These are phyloP conservation scores for Trichocladium antarcticum DNA, from an alignment of 495 filamentous ascomycete species.

Conservation along the genomic window DNA sequence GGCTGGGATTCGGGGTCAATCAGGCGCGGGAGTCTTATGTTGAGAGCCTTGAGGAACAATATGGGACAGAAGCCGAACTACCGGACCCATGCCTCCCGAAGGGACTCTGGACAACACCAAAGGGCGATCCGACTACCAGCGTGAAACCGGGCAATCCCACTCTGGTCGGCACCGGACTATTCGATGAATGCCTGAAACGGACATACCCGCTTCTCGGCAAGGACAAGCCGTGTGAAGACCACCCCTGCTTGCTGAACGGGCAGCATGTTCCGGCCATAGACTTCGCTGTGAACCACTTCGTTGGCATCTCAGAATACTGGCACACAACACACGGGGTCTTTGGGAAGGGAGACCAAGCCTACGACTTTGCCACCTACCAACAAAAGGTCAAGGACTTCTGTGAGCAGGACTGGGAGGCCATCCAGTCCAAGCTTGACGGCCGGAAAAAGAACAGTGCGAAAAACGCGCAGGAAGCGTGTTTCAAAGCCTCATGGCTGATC, in stretches of 20 bases:
- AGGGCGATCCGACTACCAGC: conserved; percentile 40
- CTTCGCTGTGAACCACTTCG: conserved; percentile 95
- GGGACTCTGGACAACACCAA: conserved; percentile 57
- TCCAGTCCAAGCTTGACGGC: conserved; percentile 50
- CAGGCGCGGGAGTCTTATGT: conserved; percentile 79
- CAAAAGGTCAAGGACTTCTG: conserved; percentile 76
- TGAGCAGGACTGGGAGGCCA: conserved; percentile 65
- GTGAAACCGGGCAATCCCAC: conserved; percentile 23
- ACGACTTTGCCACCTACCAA: conserved; percentile 89
- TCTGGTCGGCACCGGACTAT: conserved; percentile 72
- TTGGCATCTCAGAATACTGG: conserved; percentile 98
- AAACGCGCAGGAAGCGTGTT: conserved; percentile 77
- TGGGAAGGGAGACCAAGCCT: conserved; percentile 68
- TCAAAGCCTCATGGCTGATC: conserved; percentile 96
- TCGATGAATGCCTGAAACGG: conserved; percentile 70
- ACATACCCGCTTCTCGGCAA: conserved; percentile 86
- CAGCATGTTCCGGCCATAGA: conserved; percentile 92
- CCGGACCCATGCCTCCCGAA: conserved; percentile 86
- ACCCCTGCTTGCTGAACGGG: conserved; percentile 79
- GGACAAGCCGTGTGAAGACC: conserved; percentile 69
- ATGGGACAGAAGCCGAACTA: conserved; percentile 50
- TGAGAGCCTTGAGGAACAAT: conserved; percentile 51
- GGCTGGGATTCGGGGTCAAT: conserved; percentile 92
- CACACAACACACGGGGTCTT: conserved; percentile 96
- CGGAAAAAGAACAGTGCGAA: conserved; percentile 50